A percentile compares a stretch with the other conserved stretches of the same genome.
phyloP scores from a whole-genome alignment of 208 protist genomes.

The Trypanosoma theileri region DNA sequence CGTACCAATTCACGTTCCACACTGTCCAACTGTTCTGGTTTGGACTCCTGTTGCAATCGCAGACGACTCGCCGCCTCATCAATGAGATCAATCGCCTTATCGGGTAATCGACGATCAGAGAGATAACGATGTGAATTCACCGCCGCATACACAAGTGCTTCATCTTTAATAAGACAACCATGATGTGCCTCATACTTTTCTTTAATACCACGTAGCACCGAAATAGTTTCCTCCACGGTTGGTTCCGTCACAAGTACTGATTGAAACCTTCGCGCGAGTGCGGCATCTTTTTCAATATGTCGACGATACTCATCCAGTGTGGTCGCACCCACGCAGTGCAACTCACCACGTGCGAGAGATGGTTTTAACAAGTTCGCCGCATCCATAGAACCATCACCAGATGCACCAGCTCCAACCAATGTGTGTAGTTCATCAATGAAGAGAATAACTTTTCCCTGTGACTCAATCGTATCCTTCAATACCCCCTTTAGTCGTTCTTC shows the following conservation, averaged over 20 bases:
- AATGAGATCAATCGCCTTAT: slow-evolving; percentile 99
- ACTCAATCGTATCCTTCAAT: slow-evolving; percentile 97
- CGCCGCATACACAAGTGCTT: slow-evolving; percentile 88
- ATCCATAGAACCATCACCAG: slow-evolving; percentile 95
- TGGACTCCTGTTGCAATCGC: slow-evolving; percentile 94
- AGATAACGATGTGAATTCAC: slow-evolving; percentile 96
- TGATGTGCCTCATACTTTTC: slow-evolving; percentile 94
- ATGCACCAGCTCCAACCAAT: slow-evolving; percentile 95
- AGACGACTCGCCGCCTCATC: slow-evolving; percentile 95
- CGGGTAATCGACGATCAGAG: slow-evolving; percentile 95
- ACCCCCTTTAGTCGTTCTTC: slow-evolving; percentile 99
- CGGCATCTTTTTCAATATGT: slow-evolving; percentile 98
- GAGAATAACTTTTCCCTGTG: slow-evolving; percentile 96
- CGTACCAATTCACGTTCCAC: slow-evolving; percentile 91
- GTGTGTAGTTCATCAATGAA: slow-evolving; percentile 99
- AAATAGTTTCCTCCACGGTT: slow-evolving; percentile 96
- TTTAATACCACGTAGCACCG: slow-evolving; percentile 96
- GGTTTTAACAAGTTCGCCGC: slow-evolving; percentile 99
- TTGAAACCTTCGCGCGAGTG: slow-evolving; percentile 98
- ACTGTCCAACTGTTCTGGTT: slow-evolving; percentile 95
- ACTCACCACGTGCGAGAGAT: slow-evolving; percentile 95
- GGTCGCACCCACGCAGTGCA: slow-evolving; percentile 97
- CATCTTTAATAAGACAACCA: slow-evolving; percentile 89
- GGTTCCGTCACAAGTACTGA: slow-evolving; percentile 96
- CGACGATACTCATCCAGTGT: slow-evolving; percentile 97